These are phyloP conservation scores for Botrytis pseudocinerea DNA, from an alignment of 2,329 filamentous ascomycete species.

Conservation along the genomic window DNA sequence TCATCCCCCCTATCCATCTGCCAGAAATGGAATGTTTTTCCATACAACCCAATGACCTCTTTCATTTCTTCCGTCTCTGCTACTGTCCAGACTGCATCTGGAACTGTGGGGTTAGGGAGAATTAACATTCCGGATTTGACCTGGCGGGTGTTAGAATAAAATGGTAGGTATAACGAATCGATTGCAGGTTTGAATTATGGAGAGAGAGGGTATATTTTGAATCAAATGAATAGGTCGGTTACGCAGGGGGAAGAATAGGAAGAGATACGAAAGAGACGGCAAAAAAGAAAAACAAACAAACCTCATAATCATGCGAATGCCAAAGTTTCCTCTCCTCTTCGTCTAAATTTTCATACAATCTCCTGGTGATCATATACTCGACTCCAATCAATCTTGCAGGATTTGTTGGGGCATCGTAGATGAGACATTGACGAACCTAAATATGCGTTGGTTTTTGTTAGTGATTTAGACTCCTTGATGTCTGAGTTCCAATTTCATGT, in stretches of 20 bases:
- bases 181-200: constrained; percentile 32
- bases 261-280: constrained; percentile 51
- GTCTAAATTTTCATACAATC: constrained; percentile 66
- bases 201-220: no score
- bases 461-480: not conserved
- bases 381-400: constrained; percentile 77
- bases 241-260: not conserved
- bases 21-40: constrained; percentile 86
- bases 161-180: not conserved
- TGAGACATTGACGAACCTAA: constrained; percentile 67
- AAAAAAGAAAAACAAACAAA: constrained; percentile 44
- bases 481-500: not conserved
- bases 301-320: constrained; percentile 67
- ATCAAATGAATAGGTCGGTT: no score
- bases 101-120: constrained; percentile 61
- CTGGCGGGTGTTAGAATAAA: constrained; percentile 21
- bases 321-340: constrained; percentile 70
- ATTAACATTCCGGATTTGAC: constrained; percentile 64
- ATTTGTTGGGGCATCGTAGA: constrained; percentile 71
- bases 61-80: constrained; percentile 82
- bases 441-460: not conserved
- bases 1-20: constrained; percentile 68
- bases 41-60: constrained; percentile 71
- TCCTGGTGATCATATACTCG: constrained; percentile 70
- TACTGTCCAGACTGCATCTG: constrained; percentile 66